phyloP scores from a whole-genome alignment of 2,329 filamentous ascomycete species.

The Phyllosticta ampelicida region DNA sequence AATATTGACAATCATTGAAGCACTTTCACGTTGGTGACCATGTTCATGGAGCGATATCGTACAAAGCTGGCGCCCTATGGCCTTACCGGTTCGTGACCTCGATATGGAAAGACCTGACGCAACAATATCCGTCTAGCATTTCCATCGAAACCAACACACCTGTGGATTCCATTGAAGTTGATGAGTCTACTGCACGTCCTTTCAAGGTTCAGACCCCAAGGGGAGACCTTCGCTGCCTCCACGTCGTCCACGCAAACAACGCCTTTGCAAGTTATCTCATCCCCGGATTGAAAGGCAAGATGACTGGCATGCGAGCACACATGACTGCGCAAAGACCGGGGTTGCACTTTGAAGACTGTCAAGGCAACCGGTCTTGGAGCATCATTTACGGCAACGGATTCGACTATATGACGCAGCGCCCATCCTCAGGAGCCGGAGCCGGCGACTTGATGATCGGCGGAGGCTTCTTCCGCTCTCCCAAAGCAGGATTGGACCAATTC shows the following conservation, averaged over 20 bases:
- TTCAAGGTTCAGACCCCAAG: conserved; percentile 6
- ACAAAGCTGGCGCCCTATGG: conserved; percentile 2
- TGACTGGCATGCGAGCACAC: conserved; percentile 6
- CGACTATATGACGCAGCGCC: conserved; percentile 7
- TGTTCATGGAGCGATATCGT: conserved; percentile 3
- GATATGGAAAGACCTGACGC: background rate
- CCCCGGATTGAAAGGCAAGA: conserved; percentile 15
- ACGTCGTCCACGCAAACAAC: conserved; percentile 21
- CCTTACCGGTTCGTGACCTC: conserved; percentile 5
- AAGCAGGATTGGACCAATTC: conserved; percentile 3
- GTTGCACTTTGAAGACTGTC: background rate
- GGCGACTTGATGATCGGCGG: conserved; percentile 36
- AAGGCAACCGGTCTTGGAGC: conserved; percentile 17
- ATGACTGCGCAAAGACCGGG: conserved; percentile 8
- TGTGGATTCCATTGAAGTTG: background rate
- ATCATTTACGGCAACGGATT: conserved; percentile 12
- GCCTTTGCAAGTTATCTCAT: conserved; percentile 19
- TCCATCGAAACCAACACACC: conserved; percentile 5
- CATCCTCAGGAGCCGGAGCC: conserved; percentile 32
- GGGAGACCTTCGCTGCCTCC: conserved; percentile 2
- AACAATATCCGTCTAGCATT: background rate
- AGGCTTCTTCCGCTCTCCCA: conserved; percentile 30
- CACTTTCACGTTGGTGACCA: background rate
- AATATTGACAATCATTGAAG: background rate
- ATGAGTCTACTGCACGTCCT: background rate